A percentile compares a stretch with the other conserved stretches of the same genome.
Conservation (phyloP, 2,329 filamentous ascomycete genomes). For the Phaeosphaeriaceae sp. region DNA sequence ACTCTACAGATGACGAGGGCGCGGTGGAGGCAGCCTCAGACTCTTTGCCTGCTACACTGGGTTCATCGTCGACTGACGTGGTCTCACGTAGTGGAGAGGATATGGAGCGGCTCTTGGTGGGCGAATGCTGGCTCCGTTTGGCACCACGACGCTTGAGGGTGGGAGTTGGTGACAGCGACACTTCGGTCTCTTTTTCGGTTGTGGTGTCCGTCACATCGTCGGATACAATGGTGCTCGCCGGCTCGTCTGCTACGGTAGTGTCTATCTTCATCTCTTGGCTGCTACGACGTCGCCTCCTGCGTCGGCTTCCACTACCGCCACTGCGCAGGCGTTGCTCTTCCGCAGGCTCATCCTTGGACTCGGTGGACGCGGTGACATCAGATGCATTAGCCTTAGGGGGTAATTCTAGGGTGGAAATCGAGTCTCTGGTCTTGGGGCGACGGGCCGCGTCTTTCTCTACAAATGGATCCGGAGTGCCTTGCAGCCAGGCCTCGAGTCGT, state of each 20-base stretch:
- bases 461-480: conserved; percentile 63
- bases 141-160: conserved; percentile 48
- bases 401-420: conserved; percentile 36
- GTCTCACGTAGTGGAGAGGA: conserved; percentile 37
- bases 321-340: conserved; percentile 30
- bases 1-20: conserved; percentile 46
- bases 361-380: conserved; percentile 31
- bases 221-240: conserved; percentile 25
- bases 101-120: conserved; percentile 48
- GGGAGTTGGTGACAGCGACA: conserved; percentile 16
- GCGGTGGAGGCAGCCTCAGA: conserved; percentile 38
- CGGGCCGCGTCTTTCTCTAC: conserved; percentile 47
- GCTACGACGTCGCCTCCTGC: conserved; percentile 34
- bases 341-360: conserved; percentile 24
- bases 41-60: conserved; percentile 22
- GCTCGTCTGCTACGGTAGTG: conserved; percentile 30
- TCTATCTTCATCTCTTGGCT: conserved; percentile 37
- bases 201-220: conserved; percentile 17
- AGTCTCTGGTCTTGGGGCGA: conserved; percentile 36
- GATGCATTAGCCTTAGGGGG: conserved; percentile 33
- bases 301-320: conserved; percentile 32
- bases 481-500: conserved; percentile 69
- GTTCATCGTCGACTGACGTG: conserved; percentile 30
- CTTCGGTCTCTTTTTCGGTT: neutral
- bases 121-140: conserved; percentile 49